Conservation (phyloP, 208 protist genomes). For the Crithidia bombi region DNA sequence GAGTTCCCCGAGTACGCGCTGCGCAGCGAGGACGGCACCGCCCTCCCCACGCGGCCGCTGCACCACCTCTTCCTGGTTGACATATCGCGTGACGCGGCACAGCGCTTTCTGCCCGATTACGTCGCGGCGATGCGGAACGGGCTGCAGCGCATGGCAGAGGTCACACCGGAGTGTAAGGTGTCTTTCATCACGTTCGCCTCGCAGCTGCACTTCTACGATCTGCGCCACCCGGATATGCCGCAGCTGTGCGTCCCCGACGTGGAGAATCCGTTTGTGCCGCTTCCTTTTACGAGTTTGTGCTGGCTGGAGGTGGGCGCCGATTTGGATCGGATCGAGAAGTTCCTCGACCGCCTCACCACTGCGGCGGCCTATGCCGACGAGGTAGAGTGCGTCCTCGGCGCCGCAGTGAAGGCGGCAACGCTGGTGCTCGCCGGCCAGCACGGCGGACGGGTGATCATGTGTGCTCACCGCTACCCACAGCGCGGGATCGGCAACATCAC, state of each 20-base stretch:
- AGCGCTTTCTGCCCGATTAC: conserved; percentile 77
- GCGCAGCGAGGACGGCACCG: conserved; percentile 55
- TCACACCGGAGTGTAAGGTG: conserved; percentile 72
- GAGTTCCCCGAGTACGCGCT: conserved; percentile 76
- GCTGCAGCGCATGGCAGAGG: conserved; percentile 75
- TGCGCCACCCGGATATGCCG: conserved; percentile 73
- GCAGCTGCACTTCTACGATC: conserved; percentile 92
- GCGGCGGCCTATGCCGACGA: conserved; percentile 61
- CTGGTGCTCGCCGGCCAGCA: conserved; percentile 80
- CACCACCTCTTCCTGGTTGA: conserved; percentile 89
- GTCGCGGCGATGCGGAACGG: conserved; percentile 62
- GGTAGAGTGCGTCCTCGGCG: conserved; percentile 69
- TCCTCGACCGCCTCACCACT: conserved; percentile 55
- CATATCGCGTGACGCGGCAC: conserved; percentile 65
- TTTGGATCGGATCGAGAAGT: conserved; percentile 57
- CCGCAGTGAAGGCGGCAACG: conserved; percentile 79
- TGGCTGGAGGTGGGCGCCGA: conserved; percentile 87
- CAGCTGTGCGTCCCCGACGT: conserved; percentile 87
- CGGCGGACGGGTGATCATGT: conserved; percentile 78
- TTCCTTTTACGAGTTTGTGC: conserved; percentile 89
- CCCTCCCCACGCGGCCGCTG: conserved; percentile 62
- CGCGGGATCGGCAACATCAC: conserved; percentile 71
- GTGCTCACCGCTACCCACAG: conserved; percentile 55
- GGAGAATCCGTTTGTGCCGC: conserved; percentile 87
- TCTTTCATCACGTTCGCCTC: conserved; percentile 90